Evolutionary conservation across 2,329 filamentous ascomycete genomes (phyloP), one percentile per base, ranked within the genome.

Genomic region (Cadophora sp.): DNA sequence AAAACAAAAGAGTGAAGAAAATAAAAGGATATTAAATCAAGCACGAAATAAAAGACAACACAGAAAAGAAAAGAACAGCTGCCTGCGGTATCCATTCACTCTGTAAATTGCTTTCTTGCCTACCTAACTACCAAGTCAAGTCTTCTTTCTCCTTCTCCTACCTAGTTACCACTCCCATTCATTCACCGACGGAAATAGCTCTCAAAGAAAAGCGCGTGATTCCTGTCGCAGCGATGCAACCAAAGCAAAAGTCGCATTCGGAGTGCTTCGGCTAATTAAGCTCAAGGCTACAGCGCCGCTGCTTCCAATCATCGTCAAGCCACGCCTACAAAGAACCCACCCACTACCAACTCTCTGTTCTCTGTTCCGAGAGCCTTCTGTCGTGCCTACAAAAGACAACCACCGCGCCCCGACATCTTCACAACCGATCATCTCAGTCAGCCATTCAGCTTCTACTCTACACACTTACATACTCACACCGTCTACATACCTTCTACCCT

Each of bases 191-290:
- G 20, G 53, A 58, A 58, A 24, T 22, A 50, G 24, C 20, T 27
- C 27, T 6, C 53, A 58, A 58, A 53, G 50, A 9, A n/a, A 41
- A 41, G 8, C 4, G 53, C 6, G 18, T 41, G 11, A 41, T 33
- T 33, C 24, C 16, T 30, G 24, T 53, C 18, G n/a, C n/a, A n/a
- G n/a, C n/a, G n/a, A n/a, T n/a, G n/a, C n/a, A n/a, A n/a, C n/a
- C n/a, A n/a, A n/a, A n/a, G n/a, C n/a, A n/a, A n/a, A n/a, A n/a
- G n/a, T n/a, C n/a, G 18, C 24, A n/a, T 33, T 33, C 50, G 24
- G 50, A 58, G 30, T 58, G 14, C 22, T 60, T 60, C 58, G 58
- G 41, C 41, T 60, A 60, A 33, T 60, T 60, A 60, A 60, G 58
- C 58, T 47, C 58, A 60, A 60, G 58, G 58, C 58, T 60, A 47